These are phyloP conservation scores for Ceratocystis huliohia DNA, from an alignment of 2,329 filamentous ascomycete genomes.

Conservation along the genomic window DNA sequence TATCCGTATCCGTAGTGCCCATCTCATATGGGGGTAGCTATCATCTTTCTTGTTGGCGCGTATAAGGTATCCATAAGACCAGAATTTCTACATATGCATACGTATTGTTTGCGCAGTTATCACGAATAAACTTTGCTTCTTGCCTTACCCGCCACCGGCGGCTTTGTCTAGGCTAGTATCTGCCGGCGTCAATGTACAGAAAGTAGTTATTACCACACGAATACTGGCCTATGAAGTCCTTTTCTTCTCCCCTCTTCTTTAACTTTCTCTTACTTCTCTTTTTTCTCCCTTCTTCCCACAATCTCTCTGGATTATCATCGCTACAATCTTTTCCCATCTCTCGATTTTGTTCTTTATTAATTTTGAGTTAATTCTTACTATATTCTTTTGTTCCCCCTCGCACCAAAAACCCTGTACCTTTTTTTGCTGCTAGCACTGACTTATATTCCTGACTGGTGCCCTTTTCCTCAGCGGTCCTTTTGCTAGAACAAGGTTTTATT, in stretches of 20 bases:
- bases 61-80: no score
- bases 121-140: no score
- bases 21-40: no score
- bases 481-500: conserved; percentile 7
- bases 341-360: conserved; percentile 20
- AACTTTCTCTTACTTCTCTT: conserved; percentile 14
- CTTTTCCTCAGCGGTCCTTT: not conserved
- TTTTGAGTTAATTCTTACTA: not conserved
- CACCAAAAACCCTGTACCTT: not conserved
- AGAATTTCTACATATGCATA: no score
- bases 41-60: no score
- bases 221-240: not conserved
- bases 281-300: conserved; percentile 9
- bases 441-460: no score
- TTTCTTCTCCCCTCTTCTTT: conserved; percentile 4
- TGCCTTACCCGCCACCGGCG: not conserved
- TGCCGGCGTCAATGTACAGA: not conserved
- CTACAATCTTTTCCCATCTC: no score
- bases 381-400: not conserved
- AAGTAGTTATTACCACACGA: not conserved
- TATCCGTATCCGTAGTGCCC: no score
- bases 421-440: not conserved
- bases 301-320: conserved; percentile 15
- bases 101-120: no score
- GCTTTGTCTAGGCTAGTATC: not conserved